Evolutionary conservation across 257 asterid genomes (phyloP), one percentile per base, ranked within the genome.

Genomic region (Gentiana macrophylla): DNA sequence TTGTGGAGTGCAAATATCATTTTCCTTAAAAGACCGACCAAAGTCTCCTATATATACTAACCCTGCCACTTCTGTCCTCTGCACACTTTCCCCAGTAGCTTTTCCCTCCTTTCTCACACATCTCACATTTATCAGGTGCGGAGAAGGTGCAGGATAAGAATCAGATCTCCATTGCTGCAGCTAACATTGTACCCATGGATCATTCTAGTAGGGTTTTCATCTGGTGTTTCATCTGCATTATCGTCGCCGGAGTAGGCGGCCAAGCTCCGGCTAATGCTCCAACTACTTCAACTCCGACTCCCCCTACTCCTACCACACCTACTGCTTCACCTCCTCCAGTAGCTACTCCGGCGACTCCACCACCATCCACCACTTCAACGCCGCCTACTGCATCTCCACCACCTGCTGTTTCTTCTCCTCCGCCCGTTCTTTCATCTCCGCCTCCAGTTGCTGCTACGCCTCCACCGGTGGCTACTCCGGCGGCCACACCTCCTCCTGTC

Each of bases 231-330:
- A 60, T 87, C 72, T 81, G 85, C 86, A 55, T 84, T 55, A 50
- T 57, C 61, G 49, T 70, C 53, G 78, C 85, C 63, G 77, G 72
- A 47, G 96, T 80, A 56, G 53, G 52, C 0, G 94, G 70, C 1
- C 96, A 87, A 67, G 67, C 84, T 49, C 94, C 96, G 56, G 65
- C 86, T 1, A 55, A 59, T 59, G 61, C 91, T 2, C 91, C 24
- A 24, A 24, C 94, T 0, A 60, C 72, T 0, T 1, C 88, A 3
- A 55, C 79, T 4, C 84, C 74, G 6, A 8, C 80, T 15, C 83
- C 59, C 0, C 49, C 84, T 12, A 62, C 83, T 1, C 68, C 84
- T 0, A 63, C 83, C 34, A 56, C 73, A 9, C 53, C 84, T 4
- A 45, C 86, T 37, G 65, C 78, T 1, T 62, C 86, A 0, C 74